Evolutionary conservation across 108 stramenopile genomes (phyloP).

Genomic region (Craspedostauros australis): DNA sequence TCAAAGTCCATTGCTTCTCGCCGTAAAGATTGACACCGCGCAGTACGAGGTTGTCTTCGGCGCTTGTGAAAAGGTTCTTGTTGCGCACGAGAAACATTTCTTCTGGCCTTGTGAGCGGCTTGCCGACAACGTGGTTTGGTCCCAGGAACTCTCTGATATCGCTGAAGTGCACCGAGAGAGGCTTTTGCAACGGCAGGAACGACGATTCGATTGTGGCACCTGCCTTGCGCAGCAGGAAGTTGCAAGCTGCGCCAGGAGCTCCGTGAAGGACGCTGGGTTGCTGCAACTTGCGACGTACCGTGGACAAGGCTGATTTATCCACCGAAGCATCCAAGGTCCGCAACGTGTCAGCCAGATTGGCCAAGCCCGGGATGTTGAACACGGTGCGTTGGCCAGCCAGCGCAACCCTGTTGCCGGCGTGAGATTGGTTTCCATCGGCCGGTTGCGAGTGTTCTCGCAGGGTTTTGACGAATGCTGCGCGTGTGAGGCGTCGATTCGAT

Average conservation of each 20-base stretch:
- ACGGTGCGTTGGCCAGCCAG: constrained; percentile 32
- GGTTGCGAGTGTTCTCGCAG: constrained; percentile 31
- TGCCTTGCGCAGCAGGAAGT: constrained; percentile 52
- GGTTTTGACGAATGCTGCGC: constrained; percentile 54
- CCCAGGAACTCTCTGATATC: constrained; percentile 57
- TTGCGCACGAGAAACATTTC: constrained; percentile 44
- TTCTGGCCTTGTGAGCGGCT: constrained; percentile 47
- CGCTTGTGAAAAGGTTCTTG: constrained; percentile 68
- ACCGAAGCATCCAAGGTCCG: constrained; percentile 66
- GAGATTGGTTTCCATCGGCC: no score
- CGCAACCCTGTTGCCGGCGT: no score
- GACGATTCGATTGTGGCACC: constrained; percentile 41
- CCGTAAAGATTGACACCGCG: constrained; percentile 65
- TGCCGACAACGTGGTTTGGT: constrained; percentile 24
- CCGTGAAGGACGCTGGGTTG: background rate
- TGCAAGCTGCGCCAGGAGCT: constrained; percentile 59
- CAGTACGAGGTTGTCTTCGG: constrained; percentile 65
- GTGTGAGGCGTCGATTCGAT: constrained; percentile 59
- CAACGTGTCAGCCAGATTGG: constrained; percentile 65
- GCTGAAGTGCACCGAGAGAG: constrained; percentile 48
- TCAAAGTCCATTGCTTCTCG: constrained; percentile 84
- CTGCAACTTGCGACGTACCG: background rate
- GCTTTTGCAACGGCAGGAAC: constrained; percentile 43
- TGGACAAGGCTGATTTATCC: constrained; percentile 14
- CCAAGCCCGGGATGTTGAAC: constrained; percentile 69